Evolutionary conservation across 1,284 basidiomycete genomes (phyloP).

Genomic region (Apiotrichum gracile): DNA sequence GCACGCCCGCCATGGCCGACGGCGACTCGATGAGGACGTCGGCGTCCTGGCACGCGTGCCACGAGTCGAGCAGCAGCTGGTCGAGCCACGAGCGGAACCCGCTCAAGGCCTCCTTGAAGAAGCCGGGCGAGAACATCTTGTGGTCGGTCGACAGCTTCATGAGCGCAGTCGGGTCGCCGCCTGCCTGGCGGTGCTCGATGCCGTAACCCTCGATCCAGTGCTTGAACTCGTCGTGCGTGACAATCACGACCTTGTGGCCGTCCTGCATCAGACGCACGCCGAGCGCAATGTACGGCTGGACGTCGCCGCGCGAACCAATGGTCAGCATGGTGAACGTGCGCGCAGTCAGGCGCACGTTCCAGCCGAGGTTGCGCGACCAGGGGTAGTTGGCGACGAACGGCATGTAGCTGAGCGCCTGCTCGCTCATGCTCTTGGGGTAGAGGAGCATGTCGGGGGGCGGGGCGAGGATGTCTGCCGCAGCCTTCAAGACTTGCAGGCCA

Average conservation of each 20-base stretch:
- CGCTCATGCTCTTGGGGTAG: conserved; percentile 22
- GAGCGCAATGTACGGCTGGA: conserved; percentile 52
- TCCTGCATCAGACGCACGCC: conserved; percentile 50
- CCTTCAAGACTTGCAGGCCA: conserved; percentile 1
- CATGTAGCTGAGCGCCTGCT: conserved; percentile 36
- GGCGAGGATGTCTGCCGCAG: conserved; percentile 34
- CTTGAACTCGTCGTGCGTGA: conserved; percentile 61
- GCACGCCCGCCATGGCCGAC: conserved; percentile 71
- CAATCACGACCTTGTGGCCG: conserved; percentile 54
- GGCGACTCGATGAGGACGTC: conserved; percentile 64
- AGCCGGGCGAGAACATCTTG: conserved; percentile 73
- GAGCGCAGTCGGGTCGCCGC: conserved; percentile 71
- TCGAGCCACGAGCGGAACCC: conserved; percentile 72
- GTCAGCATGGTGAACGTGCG: conserved; percentile 47
- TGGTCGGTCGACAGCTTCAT: conserved; percentile 52
- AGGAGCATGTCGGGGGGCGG: conserved; percentile 27
- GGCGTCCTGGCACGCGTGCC: conserved; percentile 64
- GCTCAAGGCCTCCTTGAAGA: conserved; percentile 65
- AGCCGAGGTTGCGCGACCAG: conserved; percentile 1
- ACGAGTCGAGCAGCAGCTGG: conserved; percentile 62
- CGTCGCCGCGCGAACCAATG: conserved; percentile 51
- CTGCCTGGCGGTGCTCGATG: conserved; percentile 62
- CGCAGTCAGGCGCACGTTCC: conserved; percentile 25
- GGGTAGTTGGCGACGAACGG: conserved; percentile 45
- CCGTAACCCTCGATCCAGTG: conserved; percentile 60